Conservation (phyloP, 169 alveolate genomes). For the Toxoplasma gondii region DNA sequence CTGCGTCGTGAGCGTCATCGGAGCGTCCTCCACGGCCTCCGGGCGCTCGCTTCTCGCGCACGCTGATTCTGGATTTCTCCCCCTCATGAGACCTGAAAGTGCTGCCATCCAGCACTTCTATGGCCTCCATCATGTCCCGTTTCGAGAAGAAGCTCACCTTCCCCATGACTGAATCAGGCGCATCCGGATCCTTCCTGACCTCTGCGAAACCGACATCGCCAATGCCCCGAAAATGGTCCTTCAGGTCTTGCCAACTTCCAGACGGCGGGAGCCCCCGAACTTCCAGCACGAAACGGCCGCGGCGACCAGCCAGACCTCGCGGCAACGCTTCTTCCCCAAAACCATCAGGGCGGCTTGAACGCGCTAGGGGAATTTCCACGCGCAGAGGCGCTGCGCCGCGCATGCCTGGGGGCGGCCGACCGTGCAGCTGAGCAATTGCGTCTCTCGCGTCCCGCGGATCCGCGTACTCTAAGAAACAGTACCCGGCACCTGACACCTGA, state of each 20-base stretch:
- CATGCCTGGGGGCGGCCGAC: constrained; percentile 74
- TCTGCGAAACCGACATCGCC: constrained; percentile 86
- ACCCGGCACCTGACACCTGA: constrained; percentile 63
- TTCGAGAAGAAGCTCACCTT: constrained; percentile 84
- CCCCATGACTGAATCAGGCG: constrained; percentile 87
- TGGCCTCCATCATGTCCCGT: constrained; percentile 87
- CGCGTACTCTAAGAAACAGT: constrained; percentile 84
- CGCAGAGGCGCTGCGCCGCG: constrained; percentile 80
- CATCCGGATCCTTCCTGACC: constrained; percentile 82
- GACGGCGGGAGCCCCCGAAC: constrained; percentile 86
- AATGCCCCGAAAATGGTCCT: constrained; percentile 83
- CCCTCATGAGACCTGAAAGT: constrained; percentile 88
- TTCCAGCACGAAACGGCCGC: constrained; percentile 77
- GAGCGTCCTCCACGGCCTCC: constrained; percentile 58
- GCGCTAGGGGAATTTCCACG: constrained; percentile 83
- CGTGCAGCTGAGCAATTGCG: constrained; percentile 85
- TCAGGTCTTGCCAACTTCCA: constrained; percentile 85
- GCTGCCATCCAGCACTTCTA: constrained; percentile 84
- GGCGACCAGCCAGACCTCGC: constrained; percentile 5
- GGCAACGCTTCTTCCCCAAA: constrained; percentile 67
- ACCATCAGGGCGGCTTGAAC: constrained; percentile 70
- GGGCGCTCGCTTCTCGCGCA: constrained; percentile 73
- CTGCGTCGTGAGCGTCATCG: constrained; percentile 40
- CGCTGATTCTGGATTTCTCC: constrained; percentile 82
- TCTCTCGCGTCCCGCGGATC: constrained; percentile 89